phyloP scores from a whole-genome alignment of 352 stramenopile genomes.

The Globisporangium lucens region DNA sequence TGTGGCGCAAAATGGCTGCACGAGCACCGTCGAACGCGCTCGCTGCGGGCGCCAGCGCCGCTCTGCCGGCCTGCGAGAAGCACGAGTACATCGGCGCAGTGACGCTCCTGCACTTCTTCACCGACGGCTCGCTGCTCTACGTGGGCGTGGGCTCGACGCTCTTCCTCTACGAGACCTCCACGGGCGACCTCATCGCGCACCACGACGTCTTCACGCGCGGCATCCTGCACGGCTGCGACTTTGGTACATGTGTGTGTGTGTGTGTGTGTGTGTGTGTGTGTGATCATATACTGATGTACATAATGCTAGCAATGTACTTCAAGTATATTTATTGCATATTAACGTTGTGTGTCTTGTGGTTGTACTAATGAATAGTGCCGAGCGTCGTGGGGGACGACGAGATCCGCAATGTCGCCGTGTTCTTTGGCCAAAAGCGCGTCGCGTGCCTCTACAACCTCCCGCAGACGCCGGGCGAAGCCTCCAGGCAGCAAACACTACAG shows the following conservation, averaged over 20 bases:
- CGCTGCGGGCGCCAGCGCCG: background rate
- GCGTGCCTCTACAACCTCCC: slow-evolving; percentile 51
- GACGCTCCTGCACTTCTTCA: slow-evolving; percentile 75
- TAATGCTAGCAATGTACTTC: no score
- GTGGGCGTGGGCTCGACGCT: slow-evolving; percentile 63
- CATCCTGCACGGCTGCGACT: slow-evolving; percentile 75
- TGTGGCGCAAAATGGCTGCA: background rate
- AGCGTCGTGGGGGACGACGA: background rate
- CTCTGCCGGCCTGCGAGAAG: slow-evolving; percentile 35
- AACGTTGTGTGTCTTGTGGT: background rate
- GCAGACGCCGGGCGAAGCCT: slow-evolving; percentile 27
- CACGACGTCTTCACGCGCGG: slow-evolving; percentile 52
- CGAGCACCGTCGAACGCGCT: background rate
- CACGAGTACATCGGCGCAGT: slow-evolving; percentile 81
- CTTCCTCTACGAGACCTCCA: slow-evolving; percentile 59
- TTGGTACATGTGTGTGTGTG: slow-evolving; percentile 24
- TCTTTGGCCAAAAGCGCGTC: slow-evolving; percentile 82
- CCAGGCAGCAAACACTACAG: slow-evolving; percentile 15
- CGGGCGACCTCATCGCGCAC: slow-evolving; percentile 41
- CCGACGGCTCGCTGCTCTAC: slow-evolving; percentile 65
- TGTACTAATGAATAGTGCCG: background rate
- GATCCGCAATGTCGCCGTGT: slow-evolving; percentile 34
- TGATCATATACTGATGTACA: no score
- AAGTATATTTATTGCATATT: background rate
- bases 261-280: slow-evolving; percentile 2